These are phyloP conservation scores for Phytophthora europaea DNA, from an alignment of 352 stramenopile genomes.

Conservation along the genomic window DNA sequence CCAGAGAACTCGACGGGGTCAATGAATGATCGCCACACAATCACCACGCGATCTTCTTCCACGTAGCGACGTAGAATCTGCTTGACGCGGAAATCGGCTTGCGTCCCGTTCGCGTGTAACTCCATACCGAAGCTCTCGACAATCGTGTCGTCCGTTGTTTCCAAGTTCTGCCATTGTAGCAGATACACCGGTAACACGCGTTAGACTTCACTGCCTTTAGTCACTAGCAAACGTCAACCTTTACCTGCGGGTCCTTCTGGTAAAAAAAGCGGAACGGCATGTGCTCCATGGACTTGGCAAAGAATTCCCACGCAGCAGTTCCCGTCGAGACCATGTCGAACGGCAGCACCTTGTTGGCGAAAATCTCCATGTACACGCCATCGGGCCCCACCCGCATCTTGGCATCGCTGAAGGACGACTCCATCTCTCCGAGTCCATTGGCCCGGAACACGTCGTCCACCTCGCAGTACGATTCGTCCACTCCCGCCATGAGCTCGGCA, in stretches of 20 bases:
- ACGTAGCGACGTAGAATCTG: constrained; percentile 57
- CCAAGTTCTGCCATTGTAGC: constrained; percentile 10
- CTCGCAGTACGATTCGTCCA: constrained; percentile 49
- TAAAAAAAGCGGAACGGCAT: constrained; percentile 53
- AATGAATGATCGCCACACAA: constrained; percentile 67
- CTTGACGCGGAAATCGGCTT: constrained; percentile 59
- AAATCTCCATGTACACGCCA: constrained; percentile 57
- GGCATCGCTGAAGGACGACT: constrained; percentile 47
- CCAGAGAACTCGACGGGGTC: constrained; percentile 59
- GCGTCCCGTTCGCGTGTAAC: constrained; percentile 55
- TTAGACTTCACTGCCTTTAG: not conserved
- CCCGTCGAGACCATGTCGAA: constrained; percentile 47
- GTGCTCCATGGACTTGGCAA: constrained; percentile 51
- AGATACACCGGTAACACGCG: not conserved
- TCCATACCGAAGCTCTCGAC: constrained; percentile 64
- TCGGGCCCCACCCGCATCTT: constrained; percentile 46
- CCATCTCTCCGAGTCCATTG: constrained; percentile 39
- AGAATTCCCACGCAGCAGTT: constrained; percentile 56
- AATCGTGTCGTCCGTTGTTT: constrained; percentile 56
- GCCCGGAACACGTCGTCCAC: constrained; percentile 49
- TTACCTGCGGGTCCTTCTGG: constrained; percentile 50
- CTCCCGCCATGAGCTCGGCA: constrained; percentile 43
- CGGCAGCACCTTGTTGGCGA: constrained; percentile 56
- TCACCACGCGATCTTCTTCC: constrained; percentile 56
- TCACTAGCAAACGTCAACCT: not conserved